Evolutionary conservation across 208 protist species (phyloP).

Genomic region (Phytomonas sp.): DNA sequence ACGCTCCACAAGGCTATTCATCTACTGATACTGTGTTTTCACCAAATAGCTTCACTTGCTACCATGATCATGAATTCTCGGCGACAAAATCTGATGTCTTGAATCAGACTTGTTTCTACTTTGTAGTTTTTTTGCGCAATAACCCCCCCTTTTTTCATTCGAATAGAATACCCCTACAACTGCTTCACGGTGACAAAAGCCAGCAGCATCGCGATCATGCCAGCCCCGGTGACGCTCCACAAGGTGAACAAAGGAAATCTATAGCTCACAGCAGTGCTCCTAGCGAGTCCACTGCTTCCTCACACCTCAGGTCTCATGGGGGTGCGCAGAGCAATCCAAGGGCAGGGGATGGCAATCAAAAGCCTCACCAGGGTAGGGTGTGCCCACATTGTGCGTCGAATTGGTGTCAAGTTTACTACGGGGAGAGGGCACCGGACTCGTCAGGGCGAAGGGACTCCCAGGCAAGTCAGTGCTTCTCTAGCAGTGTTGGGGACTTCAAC

Average conservation of each 20-base stretch:
- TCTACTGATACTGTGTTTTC: background rate
- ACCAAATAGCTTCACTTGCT: background rate
- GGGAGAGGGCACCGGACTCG: background rate
- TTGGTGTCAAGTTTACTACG: background rate
- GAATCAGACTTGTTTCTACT: constrained; percentile 47
- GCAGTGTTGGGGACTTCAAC: constrained; percentile 31
- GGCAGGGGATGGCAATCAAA: background rate
- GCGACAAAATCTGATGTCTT: background rate
- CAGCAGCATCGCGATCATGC: background rate
- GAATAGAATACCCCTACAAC: constrained; percentile 34
- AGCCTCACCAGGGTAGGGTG: background rate
- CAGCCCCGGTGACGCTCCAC: constrained; percentile 1
- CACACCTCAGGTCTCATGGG: background rate
- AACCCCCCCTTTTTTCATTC: constrained; percentile 69
- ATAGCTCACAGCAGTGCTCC: background rate
- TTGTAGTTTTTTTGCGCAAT: constrained; percentile 70
- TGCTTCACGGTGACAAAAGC: constrained; percentile 7
- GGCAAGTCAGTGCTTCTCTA: background rate
- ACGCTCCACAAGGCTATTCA: background rate
- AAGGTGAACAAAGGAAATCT: background rate
- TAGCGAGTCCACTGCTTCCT: background rate
- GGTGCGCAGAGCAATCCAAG: background rate
- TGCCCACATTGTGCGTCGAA: background rate
- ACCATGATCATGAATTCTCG: background rate
- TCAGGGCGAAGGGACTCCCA: background rate